These are phyloP conservation scores for Trichoderma asperellum DNA, from an alignment of 2,329 filamentous ascomycete species.

Conservation along the genomic window DNA sequence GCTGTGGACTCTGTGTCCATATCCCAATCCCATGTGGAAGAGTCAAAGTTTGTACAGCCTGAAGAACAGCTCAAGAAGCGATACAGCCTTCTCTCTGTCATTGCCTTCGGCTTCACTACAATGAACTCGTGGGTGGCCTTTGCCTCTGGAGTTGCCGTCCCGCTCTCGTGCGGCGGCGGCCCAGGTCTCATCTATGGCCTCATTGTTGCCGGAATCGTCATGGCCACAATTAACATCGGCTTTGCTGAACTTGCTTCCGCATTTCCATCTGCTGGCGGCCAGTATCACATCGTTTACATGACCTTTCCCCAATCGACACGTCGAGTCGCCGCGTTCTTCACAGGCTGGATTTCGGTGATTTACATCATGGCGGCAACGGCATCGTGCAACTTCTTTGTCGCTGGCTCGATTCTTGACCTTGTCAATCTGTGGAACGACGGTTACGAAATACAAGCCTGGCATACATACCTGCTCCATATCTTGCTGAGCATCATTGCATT, in stretches of 20 bases:
- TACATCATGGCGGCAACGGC: slow-evolving; percentile 36
- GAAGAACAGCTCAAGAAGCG: slow-evolving; percentile 34
- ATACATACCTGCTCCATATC: slow-evolving; percentile 36
- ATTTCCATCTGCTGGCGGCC: slow-evolving; percentile 36
- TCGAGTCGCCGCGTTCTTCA: slow-evolving; percentile 35
- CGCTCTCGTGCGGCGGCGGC: slow-evolving; percentile 35
- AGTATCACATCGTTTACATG: slow-evolving; percentile 38
- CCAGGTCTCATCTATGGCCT: slow-evolving; percentile 36
- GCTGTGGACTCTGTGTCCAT: slow-evolving; percentile 13
- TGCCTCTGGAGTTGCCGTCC: slow-evolving; percentile 35
- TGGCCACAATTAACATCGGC: slow-evolving; percentile 35
- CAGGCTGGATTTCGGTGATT: slow-evolving; percentile 35
- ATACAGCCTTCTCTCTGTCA: slow-evolving; percentile 35
- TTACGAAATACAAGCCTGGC: slow-evolving; percentile 34
- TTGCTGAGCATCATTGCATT: slow-evolving; percentile 35
- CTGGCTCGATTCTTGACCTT: slow-evolving; percentile 34
- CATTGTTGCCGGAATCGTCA: slow-evolving; percentile 33
- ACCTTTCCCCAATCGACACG: slow-evolving; percentile 34
- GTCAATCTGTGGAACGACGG: slow-evolving; percentile 32
- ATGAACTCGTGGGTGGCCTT: slow-evolving; percentile 38
- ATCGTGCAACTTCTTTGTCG: slow-evolving; percentile 37
- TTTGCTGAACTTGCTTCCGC: slow-evolving; percentile 37
- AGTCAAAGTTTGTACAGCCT: slow-evolving; percentile 26
- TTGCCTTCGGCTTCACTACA: slow-evolving; percentile 37
- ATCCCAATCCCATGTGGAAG: slow-evolving; percentile 30